Evolutionary conservation across 139 green algal genomes (phyloP).

Genomic region (Ettlia oleoabundans): DNA sequence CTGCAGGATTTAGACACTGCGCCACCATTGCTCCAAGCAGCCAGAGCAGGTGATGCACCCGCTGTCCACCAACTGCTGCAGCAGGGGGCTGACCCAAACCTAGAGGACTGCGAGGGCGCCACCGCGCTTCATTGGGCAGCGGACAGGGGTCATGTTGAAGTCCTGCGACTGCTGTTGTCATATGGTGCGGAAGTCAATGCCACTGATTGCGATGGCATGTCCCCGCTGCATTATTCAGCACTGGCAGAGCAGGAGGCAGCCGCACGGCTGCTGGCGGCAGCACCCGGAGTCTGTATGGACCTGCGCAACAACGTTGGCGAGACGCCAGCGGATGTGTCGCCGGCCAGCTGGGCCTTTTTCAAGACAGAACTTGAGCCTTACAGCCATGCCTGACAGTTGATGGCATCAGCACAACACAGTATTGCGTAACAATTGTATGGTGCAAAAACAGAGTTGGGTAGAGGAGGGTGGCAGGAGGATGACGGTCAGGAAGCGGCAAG

Average conservation of each 20-base stretch:
- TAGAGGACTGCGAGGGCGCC: slow-evolving; percentile 29
- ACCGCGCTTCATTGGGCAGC: slow-evolving; percentile 48
- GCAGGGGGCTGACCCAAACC: slow-evolving; percentile 20
- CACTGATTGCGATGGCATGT: slow-evolving; percentile 59
- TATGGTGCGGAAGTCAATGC: slow-evolving; percentile 44
- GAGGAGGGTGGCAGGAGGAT: not conserved
- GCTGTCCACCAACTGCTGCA: slow-evolving; percentile 18
- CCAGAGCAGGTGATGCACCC: slow-evolving; percentile 32
- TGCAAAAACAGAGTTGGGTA: not conserved
- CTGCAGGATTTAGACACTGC: not conserved
- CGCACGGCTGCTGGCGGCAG: slow-evolving; percentile 32
- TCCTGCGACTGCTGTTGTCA: not conserved
- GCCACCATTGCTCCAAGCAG: slow-evolving; percentile 18
- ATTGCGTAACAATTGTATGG: not conserved
- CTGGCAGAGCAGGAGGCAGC: slow-evolving; percentile 48
- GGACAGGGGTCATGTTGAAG: slow-evolving; percentile 29
- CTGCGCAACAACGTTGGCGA: not conserved
- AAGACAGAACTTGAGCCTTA: not conserved
- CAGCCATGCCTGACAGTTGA: too few relatives aligned
- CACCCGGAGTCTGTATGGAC: slow-evolving; percentile 12
- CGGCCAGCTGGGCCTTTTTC: slow-evolving; percentile 11
- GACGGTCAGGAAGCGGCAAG: too few relatives aligned
- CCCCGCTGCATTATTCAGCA: slow-evolving; percentile 64
- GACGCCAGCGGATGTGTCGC: slow-evolving; percentile 10
- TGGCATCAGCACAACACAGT: not conserved